phyloP scores from a whole-genome alignment of 1,139 yeast genomes.

The Diutina siamensis region DNA sequence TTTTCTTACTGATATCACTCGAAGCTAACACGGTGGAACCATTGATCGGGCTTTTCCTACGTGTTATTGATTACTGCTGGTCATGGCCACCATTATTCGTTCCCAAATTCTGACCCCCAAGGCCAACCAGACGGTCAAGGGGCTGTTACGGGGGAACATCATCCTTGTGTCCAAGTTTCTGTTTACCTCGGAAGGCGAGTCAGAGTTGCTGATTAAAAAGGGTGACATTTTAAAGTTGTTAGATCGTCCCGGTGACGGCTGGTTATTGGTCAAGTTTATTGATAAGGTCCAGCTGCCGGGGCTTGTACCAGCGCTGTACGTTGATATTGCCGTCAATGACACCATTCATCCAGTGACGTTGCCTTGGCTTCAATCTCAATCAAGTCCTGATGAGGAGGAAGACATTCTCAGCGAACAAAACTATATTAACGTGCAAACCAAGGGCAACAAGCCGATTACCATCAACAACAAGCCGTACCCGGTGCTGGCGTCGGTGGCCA shows the following conservation, averaged over 20 bases:
- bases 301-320: slow-evolving; percentile 2
- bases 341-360: not conserved
- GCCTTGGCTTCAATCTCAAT: slow-evolving; percentile 4
- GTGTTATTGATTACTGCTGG: not conserved
- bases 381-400: not conserved
- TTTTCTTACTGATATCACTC: not conserved
- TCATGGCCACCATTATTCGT: not conserved
- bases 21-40: too few relatives aligned
- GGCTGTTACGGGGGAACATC: slow-evolving; percentile 16
- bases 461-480: slow-evolving; percentile 14
- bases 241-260: slow-evolving; percentile 29
- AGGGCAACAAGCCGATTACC: not conserved
- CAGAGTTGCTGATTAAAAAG: slow-evolving; percentile 24
- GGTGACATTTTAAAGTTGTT: slow-evolving; percentile 32
- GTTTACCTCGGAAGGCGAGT: slow-evolving; percentile 22
- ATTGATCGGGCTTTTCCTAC: too few relatives aligned
- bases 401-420: not conserved
- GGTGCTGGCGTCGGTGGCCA: slow-evolving; percentile 20
- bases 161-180: slow-evolving; percentile 28
- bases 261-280: slow-evolving; percentile 32
- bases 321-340: slow-evolving; percentile 5
- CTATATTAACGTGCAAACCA: slow-evolving; percentile 3
- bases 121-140: not conserved
- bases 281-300: slow-evolving; percentile 17
- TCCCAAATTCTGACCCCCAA: slow-evolving; percentile 2